Base-by-base conservation (phyloP, 2,329 filamentous ascomycete genomes). In the Colletotrichum sansevieriae region DNA sequence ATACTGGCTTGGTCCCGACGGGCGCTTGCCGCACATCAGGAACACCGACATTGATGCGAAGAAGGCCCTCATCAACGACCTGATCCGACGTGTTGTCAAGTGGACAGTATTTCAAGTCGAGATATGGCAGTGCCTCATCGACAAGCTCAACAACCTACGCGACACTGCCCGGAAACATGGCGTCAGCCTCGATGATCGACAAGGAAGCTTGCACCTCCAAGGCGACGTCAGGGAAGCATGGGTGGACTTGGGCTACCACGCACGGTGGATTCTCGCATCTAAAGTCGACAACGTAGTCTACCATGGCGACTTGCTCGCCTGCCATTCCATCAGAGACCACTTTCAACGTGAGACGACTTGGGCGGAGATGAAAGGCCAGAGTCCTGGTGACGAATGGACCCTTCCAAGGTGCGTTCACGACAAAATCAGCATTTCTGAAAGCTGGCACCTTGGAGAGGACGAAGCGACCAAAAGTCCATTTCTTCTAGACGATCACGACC, bases 41-140 rank as follows among this genome's bases (percentile, higher is more conserved):
- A 49, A n/a, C 4, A 51, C 47, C 18, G 55, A 66, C 39, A 69
- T 63, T n/a, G 61, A 63, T 22, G 69, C 54, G 11, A 70, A 71
- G 18, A 64, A 60, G 43, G 25, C 29, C 8, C 6, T 70, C 13
- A 41, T 58, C 25, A 66, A 63, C 12, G 69, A 70, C 12, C 61
- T 65, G 3, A 54, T 69, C 25, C 43, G 65, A 41, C 61, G 62
- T 12, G 39, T 54, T 2, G 35, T 63, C 10, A 35, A 35, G 2
- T 35, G 52, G 46, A 52, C 59, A 25, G 4, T 58, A 6, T 57
- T 51, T 7, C 12, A 67, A 18, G 13, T 57, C 9, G 52, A 64
- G 43, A 33, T 25, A 13, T 57, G 44, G 59, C 35, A 51, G 18
- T 63, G 43, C 25, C n/a, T 63, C 4, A 8, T 35, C 10, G 15